These are phyloP conservation scores for sunflower (Helianthus annuus) DNA, from an alignment of 129 eudicot species.

Conservation along the genomic window HanXRQr2.0-SUNRISE NC_035448.2:183562725-183563224, in stretches of 20 bases:
- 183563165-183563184: constrained; percentile 88
- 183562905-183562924: background rate
- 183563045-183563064: background rate
- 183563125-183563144: background rate
- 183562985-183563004: background rate
- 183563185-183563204: constrained; percentile 94
- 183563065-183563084: background rate
- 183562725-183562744: background rate
- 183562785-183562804: background rate
- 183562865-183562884: background rate
- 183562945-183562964: background rate
- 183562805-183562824: background rate
- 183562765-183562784: background rate
- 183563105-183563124: background rate
- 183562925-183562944: background rate
- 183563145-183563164: constrained; percentile 91
- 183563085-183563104: background rate
- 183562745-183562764: background rate
- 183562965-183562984: background rate
- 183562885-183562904: background rate
- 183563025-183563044: background rate
- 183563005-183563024: background rate
- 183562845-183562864: background rate
- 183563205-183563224: constrained; percentile 97
- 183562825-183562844: background rate